Conservation (phyloP, 768 basidiomycete species). For the Tylopilus sp. region DNA sequence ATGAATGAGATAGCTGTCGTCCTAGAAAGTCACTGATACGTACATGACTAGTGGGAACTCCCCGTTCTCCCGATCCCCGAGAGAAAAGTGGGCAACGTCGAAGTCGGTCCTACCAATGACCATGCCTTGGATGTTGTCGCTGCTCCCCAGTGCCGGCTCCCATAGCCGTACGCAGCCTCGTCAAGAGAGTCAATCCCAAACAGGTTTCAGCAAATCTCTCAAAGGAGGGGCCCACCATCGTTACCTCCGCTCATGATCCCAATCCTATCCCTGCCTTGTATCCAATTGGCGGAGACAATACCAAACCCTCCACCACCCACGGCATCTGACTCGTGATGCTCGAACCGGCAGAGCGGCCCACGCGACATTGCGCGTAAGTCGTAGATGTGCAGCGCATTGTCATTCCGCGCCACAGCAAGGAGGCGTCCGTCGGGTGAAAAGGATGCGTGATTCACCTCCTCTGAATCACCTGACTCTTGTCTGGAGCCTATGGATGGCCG, state of each 20-base stretch:
- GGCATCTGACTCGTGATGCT: constrained; percentile 40
- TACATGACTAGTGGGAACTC: constrained; percentile 63
- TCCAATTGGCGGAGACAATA: constrained; percentile 52
- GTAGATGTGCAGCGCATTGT: constrained; percentile 60
- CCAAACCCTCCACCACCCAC: constrained; percentile 40
- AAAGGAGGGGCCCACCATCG: constrained; percentile 48
- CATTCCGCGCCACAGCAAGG: constrained; percentile 56
- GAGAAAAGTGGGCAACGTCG: constrained; percentile 55
- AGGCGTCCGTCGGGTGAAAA: constrained; percentile 63
- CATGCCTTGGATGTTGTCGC: constrained; percentile 41
- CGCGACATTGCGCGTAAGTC: constrained; percentile 52
- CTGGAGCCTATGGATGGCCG: background rate
- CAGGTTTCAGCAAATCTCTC: background rate
- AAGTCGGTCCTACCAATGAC: constrained; percentile 51
- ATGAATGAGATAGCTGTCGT: constrained; percentile 20
- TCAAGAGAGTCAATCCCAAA: constrained; percentile 2
- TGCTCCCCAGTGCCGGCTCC: constrained; percentile 48
- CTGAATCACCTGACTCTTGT: constrained; percentile 11
- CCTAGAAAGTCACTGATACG: constrained; percentile 26
- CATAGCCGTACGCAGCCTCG: constrained; percentile 70
- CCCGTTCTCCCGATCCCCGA: constrained; percentile 51
- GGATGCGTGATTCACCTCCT: constrained; percentile 46
- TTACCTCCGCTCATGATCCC: constrained; percentile 59
- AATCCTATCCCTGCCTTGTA: constrained; percentile 39
- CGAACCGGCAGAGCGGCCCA: constrained; percentile 46